phyloP scores from a whole-genome alignment of 2,329 filamentous ascomycete species.

The Fusarium tuaranense region DNA sequence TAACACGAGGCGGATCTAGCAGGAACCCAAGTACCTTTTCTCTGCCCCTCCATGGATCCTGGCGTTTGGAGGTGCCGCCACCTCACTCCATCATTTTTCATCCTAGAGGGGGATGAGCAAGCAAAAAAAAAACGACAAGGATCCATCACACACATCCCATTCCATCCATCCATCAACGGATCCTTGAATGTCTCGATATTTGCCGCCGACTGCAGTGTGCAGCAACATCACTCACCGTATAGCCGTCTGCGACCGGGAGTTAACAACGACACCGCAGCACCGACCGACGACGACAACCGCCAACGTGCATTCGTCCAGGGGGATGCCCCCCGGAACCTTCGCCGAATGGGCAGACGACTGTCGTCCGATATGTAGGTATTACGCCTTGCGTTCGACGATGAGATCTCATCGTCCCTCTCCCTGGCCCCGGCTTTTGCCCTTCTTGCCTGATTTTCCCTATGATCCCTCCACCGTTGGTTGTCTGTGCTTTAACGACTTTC shows the following conservation, averaged over 20 bases:
- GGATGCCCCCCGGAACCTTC: slow-evolving; percentile 34
- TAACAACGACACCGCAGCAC: neutral
- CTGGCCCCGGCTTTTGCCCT: slow-evolving; percentile 6
- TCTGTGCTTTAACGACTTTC: neutral
- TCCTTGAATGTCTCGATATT: slow-evolving; percentile 1
- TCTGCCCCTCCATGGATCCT: slow-evolving; percentile 26
- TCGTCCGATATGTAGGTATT: slow-evolving; percentile 25
- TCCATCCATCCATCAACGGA: neutral
- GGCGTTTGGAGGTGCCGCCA: slow-evolving; percentile 11
- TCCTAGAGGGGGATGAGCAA: neutral
- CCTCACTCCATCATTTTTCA: slow-evolving; percentile 25
- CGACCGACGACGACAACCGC: neutral
- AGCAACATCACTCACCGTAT: neutral
- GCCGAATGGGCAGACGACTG: slow-evolving; percentile 29
- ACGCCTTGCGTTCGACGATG: slow-evolving; percentile 21
- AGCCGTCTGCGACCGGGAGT: neutral
- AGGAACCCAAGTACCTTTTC: slow-evolving; percentile 15
- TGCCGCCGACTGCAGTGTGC: slow-evolving; percentile 26
- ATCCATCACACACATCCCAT: neutral
- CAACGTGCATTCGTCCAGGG: neutral
- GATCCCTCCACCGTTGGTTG: neutral
- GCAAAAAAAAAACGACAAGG: neutral
- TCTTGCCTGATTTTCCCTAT: slow-evolving; percentile 13
- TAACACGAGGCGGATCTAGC: neutral
- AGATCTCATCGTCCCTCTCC: slow-evolving; percentile 21